These are phyloP conservation scores for Echites panduratus DNA, from an alignment of 257 asterid species.

Conservation along the genomic window DNA sequence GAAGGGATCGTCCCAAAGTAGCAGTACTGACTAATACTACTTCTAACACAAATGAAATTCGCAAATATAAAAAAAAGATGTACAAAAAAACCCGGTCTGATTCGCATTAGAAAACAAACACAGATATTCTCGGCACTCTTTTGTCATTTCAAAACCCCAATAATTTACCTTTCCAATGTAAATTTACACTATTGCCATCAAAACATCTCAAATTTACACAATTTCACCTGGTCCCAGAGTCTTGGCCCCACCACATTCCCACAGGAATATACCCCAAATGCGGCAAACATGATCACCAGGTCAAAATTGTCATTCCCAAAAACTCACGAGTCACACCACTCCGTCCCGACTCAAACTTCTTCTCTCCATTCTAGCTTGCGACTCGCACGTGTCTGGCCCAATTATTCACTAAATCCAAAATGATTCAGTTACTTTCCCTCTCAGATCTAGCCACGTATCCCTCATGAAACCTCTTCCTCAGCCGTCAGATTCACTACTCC, in stretches of 20 bases:
- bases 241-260: background rate
- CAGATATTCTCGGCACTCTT: background rate
- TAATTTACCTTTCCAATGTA: background rate
- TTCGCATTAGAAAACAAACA: background rate
- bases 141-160: background rate
- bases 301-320: background rate
- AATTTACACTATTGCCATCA: background rate
- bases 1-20: too few relatives aligned
- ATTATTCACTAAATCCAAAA: background rate
- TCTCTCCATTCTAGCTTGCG: background rate
- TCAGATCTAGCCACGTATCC: background rate
- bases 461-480: background rate
- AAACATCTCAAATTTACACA: background rate
- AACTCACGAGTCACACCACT: background rate
- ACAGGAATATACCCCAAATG: background rate
- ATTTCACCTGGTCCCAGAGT: background rate
- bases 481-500: background rate
- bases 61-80: too few relatives aligned
- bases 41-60: too few relatives aligned
- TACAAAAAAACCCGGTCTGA: too few relatives aligned
- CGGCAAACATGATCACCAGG: background rate
- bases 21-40: too few relatives aligned
- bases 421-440: constrained; percentile 5
- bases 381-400: background rate
- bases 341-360: background rate